phyloP scores from a whole-genome alignment of 192 early-diverging fungal species.

The Coemansia sp. region DNA sequence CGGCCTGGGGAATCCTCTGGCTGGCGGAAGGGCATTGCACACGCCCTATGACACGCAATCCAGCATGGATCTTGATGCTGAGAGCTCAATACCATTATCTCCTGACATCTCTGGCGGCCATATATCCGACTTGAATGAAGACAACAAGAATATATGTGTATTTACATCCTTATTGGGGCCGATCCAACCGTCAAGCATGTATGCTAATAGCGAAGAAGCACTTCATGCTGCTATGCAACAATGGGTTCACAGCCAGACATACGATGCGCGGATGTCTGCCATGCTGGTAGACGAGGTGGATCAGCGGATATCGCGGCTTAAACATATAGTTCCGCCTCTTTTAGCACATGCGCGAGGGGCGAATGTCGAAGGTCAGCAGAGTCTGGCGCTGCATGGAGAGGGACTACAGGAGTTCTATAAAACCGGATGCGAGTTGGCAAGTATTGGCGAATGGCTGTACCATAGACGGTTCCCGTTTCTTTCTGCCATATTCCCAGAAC shows the following conservation, averaged over 20 bases:
- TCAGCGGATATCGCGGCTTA: slow-evolving; percentile 22
- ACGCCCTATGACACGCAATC: neutral
- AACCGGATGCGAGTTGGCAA: slow-evolving; percentile 24
- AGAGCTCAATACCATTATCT: slow-evolving; percentile 10
- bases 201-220: slow-evolving; percentile 1
- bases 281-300: slow-evolving; percentile 14
- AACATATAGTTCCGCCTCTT: slow-evolving; percentile 23
- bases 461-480: slow-evolving; percentile 29
- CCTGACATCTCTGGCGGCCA: neutral
- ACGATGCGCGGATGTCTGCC: slow-evolving; percentile 15
- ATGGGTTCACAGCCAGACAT: slow-evolving; percentile 33
- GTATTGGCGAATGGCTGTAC: slow-evolving; percentile 47
- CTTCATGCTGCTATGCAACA: slow-evolving; percentile 28
- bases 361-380: slow-evolving; percentile 1
- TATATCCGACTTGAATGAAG: neutral
- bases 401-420: slow-evolving; percentile 34
- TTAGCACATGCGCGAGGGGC: slow-evolving; percentile 10
- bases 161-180: slow-evolving; percentile 26
- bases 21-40: neutral
- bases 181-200: neutral
- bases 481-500: slow-evolving; percentile 20
- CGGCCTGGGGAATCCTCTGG: neutral
- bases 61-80: slow-evolving; percentile 40
- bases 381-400: slow-evolving; percentile 16
- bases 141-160: neutral